Evolutionary conservation across 2,329 filamentous ascomycete genomes (phyloP).

Genomic region (Fusarium zealandicum): DNA sequence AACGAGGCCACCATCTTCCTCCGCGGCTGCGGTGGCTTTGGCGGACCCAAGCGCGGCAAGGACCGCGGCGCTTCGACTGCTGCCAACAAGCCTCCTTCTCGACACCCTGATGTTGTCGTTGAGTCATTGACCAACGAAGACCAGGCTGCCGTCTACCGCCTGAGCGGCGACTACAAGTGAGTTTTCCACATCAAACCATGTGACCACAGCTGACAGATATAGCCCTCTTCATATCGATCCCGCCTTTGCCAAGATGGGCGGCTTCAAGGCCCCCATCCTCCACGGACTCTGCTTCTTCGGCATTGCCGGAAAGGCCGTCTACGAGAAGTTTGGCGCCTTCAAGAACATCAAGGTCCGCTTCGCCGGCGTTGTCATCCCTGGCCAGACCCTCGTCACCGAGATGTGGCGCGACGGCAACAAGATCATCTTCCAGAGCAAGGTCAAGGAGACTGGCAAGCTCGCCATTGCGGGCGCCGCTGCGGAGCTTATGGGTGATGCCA

Average conservation of each 20-base stretch:
- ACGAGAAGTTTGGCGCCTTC: slow-evolving; percentile 81
- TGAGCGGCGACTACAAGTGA: slow-evolving; percentile 90
- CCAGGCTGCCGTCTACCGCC: slow-evolving; percentile 90
- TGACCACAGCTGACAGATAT: slow-evolving; percentile 1
- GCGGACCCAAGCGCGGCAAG: slow-evolving; percentile 76
- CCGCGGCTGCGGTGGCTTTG: slow-evolving; percentile 88
- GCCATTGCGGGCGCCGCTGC: slow-evolving; percentile 83
- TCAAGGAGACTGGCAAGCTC: slow-evolving; percentile 92
- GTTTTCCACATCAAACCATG: slow-evolving; percentile 26
- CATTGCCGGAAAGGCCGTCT: slow-evolving; percentile 87
- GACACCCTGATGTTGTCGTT: slow-evolving; percentile 79
- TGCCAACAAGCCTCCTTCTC: slow-evolving; percentile 77
- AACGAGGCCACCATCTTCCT: slow-evolving; percentile 96
- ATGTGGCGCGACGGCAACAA: slow-evolving; percentile 90
- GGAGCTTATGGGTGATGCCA: slow-evolving; percentile 64
- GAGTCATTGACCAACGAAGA: slow-evolving; percentile 89
- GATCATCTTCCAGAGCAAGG: slow-evolving; percentile 84
- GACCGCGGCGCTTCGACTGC: slow-evolving; percentile 84
- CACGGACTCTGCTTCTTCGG: slow-evolving; percentile 98
- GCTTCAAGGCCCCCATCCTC: slow-evolving; percentile 92
- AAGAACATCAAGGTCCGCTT: slow-evolving; percentile 95
- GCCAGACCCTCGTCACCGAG: slow-evolving; percentile 89
- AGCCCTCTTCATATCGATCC: slow-evolving; percentile 94
- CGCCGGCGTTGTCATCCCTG: slow-evolving; percentile 82
- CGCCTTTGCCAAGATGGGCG: slow-evolving; percentile 90